Evolutionary conservation across 345 rosid species (phyloP).

Genomic region (Dipteronia dyeriana): DNA sequence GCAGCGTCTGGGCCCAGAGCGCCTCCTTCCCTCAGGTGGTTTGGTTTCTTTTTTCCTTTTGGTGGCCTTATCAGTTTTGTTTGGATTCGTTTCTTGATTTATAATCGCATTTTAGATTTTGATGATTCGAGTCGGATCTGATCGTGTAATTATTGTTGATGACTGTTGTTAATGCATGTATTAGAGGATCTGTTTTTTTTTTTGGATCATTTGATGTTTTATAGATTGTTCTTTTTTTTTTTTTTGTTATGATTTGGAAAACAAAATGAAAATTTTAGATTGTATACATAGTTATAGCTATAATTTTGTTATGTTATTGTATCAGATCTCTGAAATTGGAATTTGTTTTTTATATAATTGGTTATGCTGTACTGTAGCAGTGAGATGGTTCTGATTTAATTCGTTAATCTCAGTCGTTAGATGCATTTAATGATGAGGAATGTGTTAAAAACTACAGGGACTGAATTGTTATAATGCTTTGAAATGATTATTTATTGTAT

Average conservation of each 20-base stretch:
- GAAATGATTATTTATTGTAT: no score
- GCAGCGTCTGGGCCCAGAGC: conserved; percentile 57
- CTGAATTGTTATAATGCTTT: neutral
- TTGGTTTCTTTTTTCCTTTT: neutral
- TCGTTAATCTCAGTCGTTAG: no score
- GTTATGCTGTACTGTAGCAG: neutral
- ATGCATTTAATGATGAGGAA: no score
- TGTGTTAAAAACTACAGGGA: no score
- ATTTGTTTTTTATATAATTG: neutral
- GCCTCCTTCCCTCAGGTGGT: conserved; percentile 41
- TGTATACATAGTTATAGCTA: no score
- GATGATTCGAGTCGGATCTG: neutral
- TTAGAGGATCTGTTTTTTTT: neutral
- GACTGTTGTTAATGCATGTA: neutral
- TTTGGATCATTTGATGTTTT: neutral
- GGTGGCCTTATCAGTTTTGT: conserved; percentile 12
- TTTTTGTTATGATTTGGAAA: neutral
- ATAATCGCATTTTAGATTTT: neutral
- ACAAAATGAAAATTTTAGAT: neutral
- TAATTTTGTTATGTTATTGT: neutral
- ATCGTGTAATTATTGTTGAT: neutral
- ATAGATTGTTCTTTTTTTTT: neutral
- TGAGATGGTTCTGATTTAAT: no score
- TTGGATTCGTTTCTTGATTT: neutral
- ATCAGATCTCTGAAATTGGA: neutral